These are phyloP conservation scores for Phytopythium boreale DNA, from an alignment of 352 stramenopile species.

Conservation along the genomic window DNA sequence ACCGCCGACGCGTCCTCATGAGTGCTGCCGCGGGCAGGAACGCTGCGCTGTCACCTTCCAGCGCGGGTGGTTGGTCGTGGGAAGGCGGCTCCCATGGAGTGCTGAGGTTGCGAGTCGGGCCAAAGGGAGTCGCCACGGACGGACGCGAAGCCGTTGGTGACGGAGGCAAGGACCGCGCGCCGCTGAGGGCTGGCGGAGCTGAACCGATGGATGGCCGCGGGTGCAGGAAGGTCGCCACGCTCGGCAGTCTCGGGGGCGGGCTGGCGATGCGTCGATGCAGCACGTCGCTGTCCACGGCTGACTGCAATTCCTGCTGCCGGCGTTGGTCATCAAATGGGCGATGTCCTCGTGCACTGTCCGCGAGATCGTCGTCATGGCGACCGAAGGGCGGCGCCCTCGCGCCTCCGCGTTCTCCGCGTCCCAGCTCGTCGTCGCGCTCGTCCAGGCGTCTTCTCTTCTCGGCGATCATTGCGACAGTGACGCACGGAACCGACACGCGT, in stretches of 20 bases:
- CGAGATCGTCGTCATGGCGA: background rate
- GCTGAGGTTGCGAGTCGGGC: background rate
- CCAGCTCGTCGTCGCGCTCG: background rate
- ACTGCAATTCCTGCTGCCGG: background rate
- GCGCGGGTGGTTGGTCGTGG: background rate
- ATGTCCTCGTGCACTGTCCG: background rate
- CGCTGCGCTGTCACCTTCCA: background rate
- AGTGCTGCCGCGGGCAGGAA: background rate
- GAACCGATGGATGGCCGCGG: background rate
- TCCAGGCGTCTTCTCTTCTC: slow-evolving; percentile 4
- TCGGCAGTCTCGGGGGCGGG: background rate
- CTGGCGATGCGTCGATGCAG: background rate
- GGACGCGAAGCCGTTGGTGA: background rate
- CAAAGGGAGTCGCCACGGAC: background rate
- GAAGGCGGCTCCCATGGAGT: background rate
- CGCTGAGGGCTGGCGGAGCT: background rate
- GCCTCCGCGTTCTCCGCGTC: background rate
- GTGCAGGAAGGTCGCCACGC: background rate
- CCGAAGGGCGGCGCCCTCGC: too few relatives aligned
- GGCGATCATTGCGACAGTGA: slow-evolving; percentile 2
- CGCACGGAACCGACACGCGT: background rate
- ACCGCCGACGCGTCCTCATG: background rate
- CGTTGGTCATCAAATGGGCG: background rate
- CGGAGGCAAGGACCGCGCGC: background rate
- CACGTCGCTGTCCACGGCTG: background rate